Percentiles rank a stretch among this genome's conserved stretches.
Evolutionary conservation across 2,329 filamentous ascomycete genomes (phyloP).

Genomic region (Penicillium sp.): DNA sequence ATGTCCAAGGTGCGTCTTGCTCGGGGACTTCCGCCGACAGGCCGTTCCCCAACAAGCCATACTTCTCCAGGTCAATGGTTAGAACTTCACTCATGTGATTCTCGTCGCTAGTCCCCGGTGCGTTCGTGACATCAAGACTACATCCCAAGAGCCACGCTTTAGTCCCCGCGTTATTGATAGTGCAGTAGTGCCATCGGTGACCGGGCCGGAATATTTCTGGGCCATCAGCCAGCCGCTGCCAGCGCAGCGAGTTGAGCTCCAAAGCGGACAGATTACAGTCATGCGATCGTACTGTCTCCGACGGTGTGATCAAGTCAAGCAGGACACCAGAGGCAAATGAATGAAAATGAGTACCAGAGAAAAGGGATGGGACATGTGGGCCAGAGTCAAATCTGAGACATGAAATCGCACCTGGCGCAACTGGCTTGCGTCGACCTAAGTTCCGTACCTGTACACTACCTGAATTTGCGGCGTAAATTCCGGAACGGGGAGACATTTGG

Average conservation of each 20-base stretch:
- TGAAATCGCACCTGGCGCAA: constrained; percentile 84
- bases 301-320: constrained; percentile 90
- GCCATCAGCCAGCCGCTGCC: constrained; percentile 93
- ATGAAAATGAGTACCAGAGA: constrained; percentile 91
- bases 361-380: constrained; percentile 80
- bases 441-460: constrained; percentile 59
- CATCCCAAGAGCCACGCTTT: constrained; percentile 97
- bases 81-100: constrained; percentile 94
- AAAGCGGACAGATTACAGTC: constrained; percentile 90
- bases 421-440: constrained; percentile 49
- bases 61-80: constrained; percentile 86
- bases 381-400: constrained; percentile 87
- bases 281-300: constrained; percentile 77
- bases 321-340: constrained; percentile 90
- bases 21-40: constrained; percentile 56
- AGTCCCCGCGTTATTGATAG: constrained; percentile 89
- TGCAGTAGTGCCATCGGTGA: constrained; percentile 99
- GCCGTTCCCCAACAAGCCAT: constrained; percentile 84
- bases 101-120: constrained; percentile 70
- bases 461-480: constrained; percentile 70
- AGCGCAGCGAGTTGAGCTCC: constrained; percentile 81
- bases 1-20: constrained; percentile 49
- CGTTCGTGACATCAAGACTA: constrained; percentile 69
- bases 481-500: constrained; percentile 40
- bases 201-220: constrained; percentile 86